Evolutionary conservation across 805 yeast species (phyloP), one percentile per base, ranked within the genome.

Genomic region (Candida coleopterorum): DNA sequence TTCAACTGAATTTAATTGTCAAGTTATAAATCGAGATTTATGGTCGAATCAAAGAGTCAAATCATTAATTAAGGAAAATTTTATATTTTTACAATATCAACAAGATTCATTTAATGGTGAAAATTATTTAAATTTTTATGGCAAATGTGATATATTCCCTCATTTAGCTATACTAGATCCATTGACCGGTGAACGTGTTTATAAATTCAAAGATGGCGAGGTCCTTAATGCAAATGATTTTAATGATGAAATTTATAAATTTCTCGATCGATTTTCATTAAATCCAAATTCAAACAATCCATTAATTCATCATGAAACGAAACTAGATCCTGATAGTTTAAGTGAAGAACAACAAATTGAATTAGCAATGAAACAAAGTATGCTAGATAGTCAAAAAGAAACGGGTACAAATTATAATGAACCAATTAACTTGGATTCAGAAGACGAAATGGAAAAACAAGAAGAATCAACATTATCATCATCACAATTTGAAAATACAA

Each of bases 151-250:
- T 2, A 74, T 72, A 17, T 82, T 64, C 54, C 99, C 99, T 1
- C 97, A 93, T 55, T 79, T 93, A 28, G 85, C 96, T 1, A 85
- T 93, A 26, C 56, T 93, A 34, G 99, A 93, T 52, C 97, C 98
- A 2, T 77, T 89, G 55, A 93, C 98, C 0, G 97, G 97, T 16
- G 99, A 93, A 59, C 71, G 95, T 41, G 74, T 87, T 38, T 73
- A 74, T 46, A 70, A 69, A 36, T 93, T 97, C 96, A 63, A 69
- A n/a, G 72, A 67, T 30, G 75, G 74, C 1, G 61, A 59, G 21
- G 80, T 77, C 1, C 94, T 94, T 0, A 62, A 63, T 14, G 66
- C 72, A 0, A 69, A 71, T 4, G 66, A 60, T 14, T 89, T 89
- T 77, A 56, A 81, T 7, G 70, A 72, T 26, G 86, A 85, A 34